Conservation (phyloP, 768 basidiomycete species). For the Lactifluus subvellereus region DNA sequence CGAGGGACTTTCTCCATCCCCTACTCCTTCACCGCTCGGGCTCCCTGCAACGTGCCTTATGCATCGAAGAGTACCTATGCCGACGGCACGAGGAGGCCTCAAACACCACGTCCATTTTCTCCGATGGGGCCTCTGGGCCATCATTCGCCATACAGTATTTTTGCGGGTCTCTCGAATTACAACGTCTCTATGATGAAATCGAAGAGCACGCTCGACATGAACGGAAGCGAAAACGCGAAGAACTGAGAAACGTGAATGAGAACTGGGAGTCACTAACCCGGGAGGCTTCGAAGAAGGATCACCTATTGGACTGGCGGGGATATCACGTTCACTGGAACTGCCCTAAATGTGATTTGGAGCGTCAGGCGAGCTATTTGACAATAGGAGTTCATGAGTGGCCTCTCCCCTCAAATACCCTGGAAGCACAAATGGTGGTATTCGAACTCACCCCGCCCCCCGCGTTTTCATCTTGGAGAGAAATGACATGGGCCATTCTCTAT, state of each 20-base stretch:
- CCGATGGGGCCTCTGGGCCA: not conserved
- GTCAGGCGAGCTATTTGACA: not conserved
- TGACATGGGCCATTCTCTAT: conserved; percentile 8
- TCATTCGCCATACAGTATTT: conserved; percentile 17
- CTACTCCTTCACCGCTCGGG: conserved; percentile 36
- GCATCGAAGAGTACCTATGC: conserved; percentile 2
- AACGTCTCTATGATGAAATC: conserved; percentile 1
- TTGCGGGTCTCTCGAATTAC: not conserved
- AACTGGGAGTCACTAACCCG: not conserved
- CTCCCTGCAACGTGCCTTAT: not conserved
- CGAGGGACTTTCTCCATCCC: conserved; percentile 33
- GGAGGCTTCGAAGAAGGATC: not conserved
- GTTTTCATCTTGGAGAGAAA: conserved; percentile 16
- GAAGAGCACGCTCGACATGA: not conserved
- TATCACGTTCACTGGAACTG: not conserved
- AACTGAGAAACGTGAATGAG: not conserved
- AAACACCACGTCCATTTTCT: not conserved
- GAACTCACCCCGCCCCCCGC: conserved; percentile 5
- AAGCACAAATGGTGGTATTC: conserved; percentile 8
- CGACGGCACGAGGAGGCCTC: not conserved
- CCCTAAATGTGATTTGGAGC: not conserved
- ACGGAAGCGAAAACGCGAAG: not conserved
- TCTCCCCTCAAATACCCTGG: not conserved
- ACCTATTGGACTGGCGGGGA: not conserved
- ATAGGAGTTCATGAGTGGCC: conserved; percentile 18